phyloP scores from a whole-genome alignment of 176 grass and related monocot species.

The Phoenix dactylifera region DNA sequence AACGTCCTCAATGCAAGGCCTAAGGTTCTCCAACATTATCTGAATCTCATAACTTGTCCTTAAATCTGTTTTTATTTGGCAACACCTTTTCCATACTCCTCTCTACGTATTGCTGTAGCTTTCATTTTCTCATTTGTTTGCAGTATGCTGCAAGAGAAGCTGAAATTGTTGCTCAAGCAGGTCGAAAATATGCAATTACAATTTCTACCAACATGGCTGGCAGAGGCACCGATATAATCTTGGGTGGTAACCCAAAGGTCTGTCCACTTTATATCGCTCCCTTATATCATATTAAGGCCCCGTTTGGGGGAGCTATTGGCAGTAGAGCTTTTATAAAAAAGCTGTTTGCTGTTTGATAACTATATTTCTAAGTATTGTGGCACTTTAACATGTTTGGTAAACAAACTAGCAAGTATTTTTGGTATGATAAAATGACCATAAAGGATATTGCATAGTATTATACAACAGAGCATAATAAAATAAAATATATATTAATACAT shows the following conservation, averaged over 20 bases:
- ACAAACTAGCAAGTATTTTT: no score
- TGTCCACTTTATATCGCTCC: slow-evolving; percentile 3
- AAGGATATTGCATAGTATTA: no score
- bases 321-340: no score
- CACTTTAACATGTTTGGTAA: no score
- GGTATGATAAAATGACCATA: no score
- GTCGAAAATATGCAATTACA: slow-evolving; percentile 92
- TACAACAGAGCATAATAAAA: no score
- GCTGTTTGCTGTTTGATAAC: no score
- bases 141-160: slow-evolving; percentile 97
- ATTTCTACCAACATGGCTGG: slow-evolving; percentile 99
- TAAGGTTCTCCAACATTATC: slow-evolving; percentile 47
- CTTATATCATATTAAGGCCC: no score
- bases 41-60: slow-evolving; percentile 8
- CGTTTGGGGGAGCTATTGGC: no score
- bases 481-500: no score
- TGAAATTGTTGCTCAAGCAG: slow-evolving; percentile 92
- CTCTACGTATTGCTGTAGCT: neutral
- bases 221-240: slow-evolving; percentile 95
- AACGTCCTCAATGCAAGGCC: slow-evolving; percentile 95
- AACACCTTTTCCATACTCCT: neutral
- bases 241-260: slow-evolving; percentile 96
- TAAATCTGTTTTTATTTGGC: slow-evolving; percentile 9
- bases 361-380: no score
- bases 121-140: slow-evolving; percentile 21